Percentiles rank a stretch among this genome's conserved stretches.
These are phyloP conservation scores for Citrus hindsii DNA, from an alignment of 345 rosid genomes.

Conservation along the genomic window DNA sequence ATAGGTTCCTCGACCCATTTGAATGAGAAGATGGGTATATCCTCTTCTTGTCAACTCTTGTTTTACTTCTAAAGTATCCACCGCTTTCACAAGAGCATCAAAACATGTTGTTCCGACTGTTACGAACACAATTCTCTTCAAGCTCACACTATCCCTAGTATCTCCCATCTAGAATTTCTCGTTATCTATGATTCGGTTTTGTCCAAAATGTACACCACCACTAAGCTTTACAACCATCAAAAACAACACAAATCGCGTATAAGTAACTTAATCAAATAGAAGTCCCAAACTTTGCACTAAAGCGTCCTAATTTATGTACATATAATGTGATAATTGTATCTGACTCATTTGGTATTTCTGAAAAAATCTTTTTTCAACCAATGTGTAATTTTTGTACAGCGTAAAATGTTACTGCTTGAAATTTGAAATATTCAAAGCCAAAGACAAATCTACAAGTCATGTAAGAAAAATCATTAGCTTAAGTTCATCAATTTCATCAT, in stretches of 20 bases:
- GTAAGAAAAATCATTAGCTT: too few relatives aligned
- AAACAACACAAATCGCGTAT: neutral
- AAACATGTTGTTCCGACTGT: constrained; percentile 95
- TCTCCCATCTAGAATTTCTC: constrained; percentile 27
- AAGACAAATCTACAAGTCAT: too few relatives aligned
- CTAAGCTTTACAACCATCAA: neutral
- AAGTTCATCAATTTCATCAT: too few relatives aligned
- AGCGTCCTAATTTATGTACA: too few relatives aligned
- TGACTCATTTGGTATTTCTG: too few relatives aligned
- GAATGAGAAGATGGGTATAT: constrained; percentile 75
- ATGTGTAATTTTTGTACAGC: too few relatives aligned
- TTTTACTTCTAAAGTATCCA: constrained; percentile 52
- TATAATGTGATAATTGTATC: too few relatives aligned
- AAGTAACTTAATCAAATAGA: neutral
- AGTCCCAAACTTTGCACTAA: neutral
- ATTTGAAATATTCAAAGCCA: too few relatives aligned
- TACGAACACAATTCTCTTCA: constrained; percentile 64
- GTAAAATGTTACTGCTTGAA: too few relatives aligned
- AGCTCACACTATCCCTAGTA: constrained; percentile 14
- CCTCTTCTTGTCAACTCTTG: constrained; percentile 58
- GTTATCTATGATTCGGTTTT: neutral
- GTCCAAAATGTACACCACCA: neutral
- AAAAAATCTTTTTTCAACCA: too few relatives aligned
- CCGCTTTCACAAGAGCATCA: constrained; percentile 67
- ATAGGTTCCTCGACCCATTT: constrained; percentile 80